Base-by-base conservation (phyloP, 768 basidiomycete species). In the Tremella fuciformis region DNA sequence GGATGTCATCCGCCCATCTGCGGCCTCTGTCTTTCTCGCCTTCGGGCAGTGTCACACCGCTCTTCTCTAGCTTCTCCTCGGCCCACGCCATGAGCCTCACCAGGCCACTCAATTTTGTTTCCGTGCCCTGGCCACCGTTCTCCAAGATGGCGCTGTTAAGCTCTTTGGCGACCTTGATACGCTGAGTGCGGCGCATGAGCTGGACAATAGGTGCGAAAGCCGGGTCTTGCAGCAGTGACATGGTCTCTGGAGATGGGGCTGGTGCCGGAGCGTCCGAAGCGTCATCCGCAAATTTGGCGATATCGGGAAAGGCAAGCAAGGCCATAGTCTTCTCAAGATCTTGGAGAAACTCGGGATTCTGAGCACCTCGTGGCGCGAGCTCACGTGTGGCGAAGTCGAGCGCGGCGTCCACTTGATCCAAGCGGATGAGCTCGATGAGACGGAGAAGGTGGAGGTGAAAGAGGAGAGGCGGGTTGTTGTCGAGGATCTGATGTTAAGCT, bases 281-380 rank as follows among this genome's bases (percentile, higher is more conserved):
- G 40, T 70, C 63, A 55, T 73, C 69, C 8, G 69, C 62, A 44
- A 69, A 66, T 44, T 55, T 44, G 11, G 75, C 77, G 16, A 79
- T 46, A 49, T 80, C 80, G 16, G 77, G 77, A 63, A 81, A 81
- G 7, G 80, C 80, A 8, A 99, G 79, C 48, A 98, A 78, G 34
- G 91, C 89, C 91, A 98, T 97, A 26, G 93, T 94, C 51, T 86
- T 83, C 78, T 99, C 96, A 44, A 98, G 80, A 75, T 98, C 93
- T 18, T 84, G 79, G 46, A 98, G 81, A 76, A 94, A 97, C 75
- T 94, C 89, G 0, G 91, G 92, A 59, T 87, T 89, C 79, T 96
- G 90, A 71, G 96, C 91, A 2, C 91, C 94, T 6, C 93, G 86
- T 16, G 91, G 92, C 3, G 96, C 96, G 11, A 99, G 82, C 75